Conservation (phyloP, 164 flowering plant genomes). For the Cinnamomum chago region DNA sequence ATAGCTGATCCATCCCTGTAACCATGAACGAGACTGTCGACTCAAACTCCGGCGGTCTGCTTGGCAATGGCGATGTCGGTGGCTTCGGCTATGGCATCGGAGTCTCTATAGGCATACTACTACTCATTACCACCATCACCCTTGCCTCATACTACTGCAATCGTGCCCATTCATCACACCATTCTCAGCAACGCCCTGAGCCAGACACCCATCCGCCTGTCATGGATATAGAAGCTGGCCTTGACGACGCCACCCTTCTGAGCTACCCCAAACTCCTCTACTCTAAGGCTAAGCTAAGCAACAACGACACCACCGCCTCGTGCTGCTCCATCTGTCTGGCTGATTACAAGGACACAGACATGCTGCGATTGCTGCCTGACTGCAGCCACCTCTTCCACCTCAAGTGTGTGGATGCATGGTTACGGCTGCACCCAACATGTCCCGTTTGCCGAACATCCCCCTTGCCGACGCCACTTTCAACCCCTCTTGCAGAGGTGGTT, state of each 20-base stretch:
- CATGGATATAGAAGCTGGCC: slow-evolving; percentile 37
- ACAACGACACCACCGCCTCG: slow-evolving; percentile 33
- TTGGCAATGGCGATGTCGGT: slow-evolving; percentile 42
- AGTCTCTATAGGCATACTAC: slow-evolving; percentile 63
- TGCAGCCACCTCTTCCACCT: slow-evolving; percentile 72
- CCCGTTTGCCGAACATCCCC: slow-evolving; percentile 81
- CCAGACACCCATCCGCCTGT: background rate
- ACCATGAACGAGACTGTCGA: slow-evolving; percentile 32
- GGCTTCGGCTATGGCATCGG: slow-evolving; percentile 71
- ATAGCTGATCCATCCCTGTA: background rate
- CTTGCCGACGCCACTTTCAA: slow-evolving; percentile 54
- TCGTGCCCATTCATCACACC: slow-evolving; percentile 10
- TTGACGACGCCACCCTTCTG: slow-evolving; percentile 60
- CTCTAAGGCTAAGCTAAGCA: slow-evolving; percentile 41
- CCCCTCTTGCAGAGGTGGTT: slow-evolving; percentile 69
- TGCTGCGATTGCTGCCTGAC: slow-evolving; percentile 63
- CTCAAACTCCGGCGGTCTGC: slow-evolving; percentile 36
- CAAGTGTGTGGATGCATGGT: slow-evolving; percentile 76
- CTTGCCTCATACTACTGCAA: slow-evolving; percentile 75
- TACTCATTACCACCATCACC: slow-evolving; percentile 74
- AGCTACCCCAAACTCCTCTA: slow-evolving; percentile 67
- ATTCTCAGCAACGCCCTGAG: background rate
- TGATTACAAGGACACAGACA: slow-evolving; percentile 58
- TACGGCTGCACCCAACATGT: slow-evolving; percentile 67
- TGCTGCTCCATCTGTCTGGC: slow-evolving; percentile 77